Percentiles rank a stretch among this genome's conserved stretches.
Conservation (phyloP, 371 early-diverging fungal species). For the Mucor saturninus region DNA sequence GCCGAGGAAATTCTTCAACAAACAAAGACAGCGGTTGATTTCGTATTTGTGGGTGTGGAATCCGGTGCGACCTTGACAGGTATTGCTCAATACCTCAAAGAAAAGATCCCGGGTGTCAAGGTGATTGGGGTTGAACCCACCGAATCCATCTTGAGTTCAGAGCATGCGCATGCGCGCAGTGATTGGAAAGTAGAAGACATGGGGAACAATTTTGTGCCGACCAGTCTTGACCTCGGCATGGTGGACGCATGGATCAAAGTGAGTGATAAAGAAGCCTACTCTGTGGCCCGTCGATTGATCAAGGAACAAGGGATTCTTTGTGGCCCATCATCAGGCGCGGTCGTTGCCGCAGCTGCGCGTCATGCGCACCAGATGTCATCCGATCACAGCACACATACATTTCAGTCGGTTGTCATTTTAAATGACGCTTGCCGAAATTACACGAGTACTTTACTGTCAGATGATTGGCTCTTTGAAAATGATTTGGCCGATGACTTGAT, state of each 20-base stretch:
- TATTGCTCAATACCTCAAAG: constrained; percentile 62
- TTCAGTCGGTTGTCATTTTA: constrained; percentile 60
- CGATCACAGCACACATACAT: constrained; percentile 33
- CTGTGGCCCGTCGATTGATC: constrained; percentile 72
- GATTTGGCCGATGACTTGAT: constrained; percentile 72
- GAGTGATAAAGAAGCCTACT: constrained; percentile 75
- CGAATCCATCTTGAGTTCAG: constrained; percentile 40
- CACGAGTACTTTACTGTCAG: constrained; percentile 68
- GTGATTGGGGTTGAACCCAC: constrained; percentile 76
- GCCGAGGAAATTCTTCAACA: constrained; percentile 76
- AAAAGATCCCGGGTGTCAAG: constrained; percentile 58
- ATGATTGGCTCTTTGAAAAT: constrained; percentile 79
- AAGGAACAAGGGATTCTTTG: constrained; percentile 69
- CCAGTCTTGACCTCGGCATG: constrained; percentile 16
- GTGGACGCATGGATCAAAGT: constrained; percentile 78
- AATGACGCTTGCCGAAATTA: constrained; percentile 78
- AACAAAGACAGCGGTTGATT: constrained; percentile 59
- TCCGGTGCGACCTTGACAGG: constrained; percentile 72
- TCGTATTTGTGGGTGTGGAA: constrained; percentile 76
- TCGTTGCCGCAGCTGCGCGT: constrained; percentile 68
- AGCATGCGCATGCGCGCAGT: no score
- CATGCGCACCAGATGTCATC: constrained; percentile 43
- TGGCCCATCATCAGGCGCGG: constrained; percentile 78
- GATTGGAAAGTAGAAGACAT: constrained; percentile 81
- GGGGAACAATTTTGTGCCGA: constrained; percentile 76